Evolutionary conservation across 441 rosid genomes (phyloP).

Genomic region (Breynia disticha): DNA sequence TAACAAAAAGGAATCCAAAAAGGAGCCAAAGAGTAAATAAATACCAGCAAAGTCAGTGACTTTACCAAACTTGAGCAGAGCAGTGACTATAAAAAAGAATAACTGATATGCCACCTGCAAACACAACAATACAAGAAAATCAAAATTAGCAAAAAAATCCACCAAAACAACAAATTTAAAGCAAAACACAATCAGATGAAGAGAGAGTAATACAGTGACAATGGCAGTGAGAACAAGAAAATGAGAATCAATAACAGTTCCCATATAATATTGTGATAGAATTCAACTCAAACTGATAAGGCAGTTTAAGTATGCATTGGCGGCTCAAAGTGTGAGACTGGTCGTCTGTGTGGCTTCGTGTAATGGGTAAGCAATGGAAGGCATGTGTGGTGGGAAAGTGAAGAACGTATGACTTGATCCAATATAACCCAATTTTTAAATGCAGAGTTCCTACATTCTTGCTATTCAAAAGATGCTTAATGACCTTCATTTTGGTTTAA

Average conservation of each 20-base stretch:
- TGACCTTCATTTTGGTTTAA: no score
- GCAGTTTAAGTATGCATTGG: no score
- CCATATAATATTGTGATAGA: constrained; percentile 35
- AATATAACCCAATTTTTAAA: no score
- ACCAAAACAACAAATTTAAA: background rate
- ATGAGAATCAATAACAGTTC: constrained; percentile 63
- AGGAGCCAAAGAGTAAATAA: background rate
- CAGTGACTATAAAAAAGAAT: constrained; percentile 70
- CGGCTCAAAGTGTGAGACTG: no score
- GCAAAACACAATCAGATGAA: background rate
- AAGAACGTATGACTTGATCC: no score
- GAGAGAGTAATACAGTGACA: constrained; percentile 42
- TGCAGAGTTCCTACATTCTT: no score
- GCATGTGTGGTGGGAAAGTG: no score
- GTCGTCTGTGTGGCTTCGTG: no score
- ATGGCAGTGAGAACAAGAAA: constrained; percentile 74
- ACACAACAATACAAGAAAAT: background rate
- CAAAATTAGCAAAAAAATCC: background rate
- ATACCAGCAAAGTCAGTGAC: constrained; percentile 95
- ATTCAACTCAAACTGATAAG: background rate
- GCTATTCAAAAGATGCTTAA: no score
- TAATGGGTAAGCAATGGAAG: no score
- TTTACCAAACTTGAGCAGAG: constrained; percentile 77
- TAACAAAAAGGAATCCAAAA: background rate
- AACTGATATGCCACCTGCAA: constrained; percentile 72